phyloP scores from a whole-genome alignment of 225 moss, liverwort and hornwort genomes.

The Physcomitrium patens region DNA sequence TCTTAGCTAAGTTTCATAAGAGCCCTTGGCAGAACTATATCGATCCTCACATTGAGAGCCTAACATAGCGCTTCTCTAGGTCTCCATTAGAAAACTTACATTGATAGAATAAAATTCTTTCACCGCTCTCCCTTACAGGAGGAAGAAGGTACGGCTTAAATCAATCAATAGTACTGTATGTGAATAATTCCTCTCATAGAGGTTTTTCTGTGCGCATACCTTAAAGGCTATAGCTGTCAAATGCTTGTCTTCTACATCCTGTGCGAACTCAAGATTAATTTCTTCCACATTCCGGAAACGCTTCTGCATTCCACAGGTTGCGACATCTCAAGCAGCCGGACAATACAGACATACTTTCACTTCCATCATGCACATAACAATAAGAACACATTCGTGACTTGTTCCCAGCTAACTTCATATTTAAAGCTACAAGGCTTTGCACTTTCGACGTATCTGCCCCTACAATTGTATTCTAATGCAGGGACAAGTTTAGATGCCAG shows the following conservation, averaged over 20 bases:
- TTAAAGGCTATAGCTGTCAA: slow-evolving; percentile 65
- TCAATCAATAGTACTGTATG: slow-evolving; percentile 3
- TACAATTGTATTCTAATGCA: slow-evolving; percentile 17
- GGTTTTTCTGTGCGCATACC: slow-evolving; percentile 49
- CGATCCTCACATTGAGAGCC: neutral
- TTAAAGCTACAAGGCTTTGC: slow-evolving; percentile 9
- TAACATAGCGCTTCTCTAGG: neutral
- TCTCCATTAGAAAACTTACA: slow-evolving; percentile 11
- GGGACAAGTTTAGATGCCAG: neutral
- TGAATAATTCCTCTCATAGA: slow-evolving; percentile 10
- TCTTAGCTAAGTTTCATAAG: neutral
- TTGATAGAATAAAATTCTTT: slow-evolving; percentile 4
- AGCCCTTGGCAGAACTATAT: slow-evolving; percentile 5
- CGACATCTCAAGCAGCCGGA: slow-evolving; percentile 12
- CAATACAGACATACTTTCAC: neutral
- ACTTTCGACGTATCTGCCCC: slow-evolving; percentile 11
- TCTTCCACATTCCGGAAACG: slow-evolving; percentile 77
- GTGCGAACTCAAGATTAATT: slow-evolving; percentile 96
- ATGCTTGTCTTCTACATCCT: slow-evolving; percentile 83
- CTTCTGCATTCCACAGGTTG: slow-evolving; percentile 47
- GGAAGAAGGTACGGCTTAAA: slow-evolving; percentile 1
- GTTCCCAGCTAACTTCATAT: slow-evolving; percentile 13
- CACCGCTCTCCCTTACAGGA: slow-evolving; percentile 16
- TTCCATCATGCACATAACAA: neutral
- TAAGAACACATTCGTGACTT: neutral